Evolutionary conservation across 306 rosid species (phyloP).

Genomic region (Styphnolobium japonicum): DNA sequence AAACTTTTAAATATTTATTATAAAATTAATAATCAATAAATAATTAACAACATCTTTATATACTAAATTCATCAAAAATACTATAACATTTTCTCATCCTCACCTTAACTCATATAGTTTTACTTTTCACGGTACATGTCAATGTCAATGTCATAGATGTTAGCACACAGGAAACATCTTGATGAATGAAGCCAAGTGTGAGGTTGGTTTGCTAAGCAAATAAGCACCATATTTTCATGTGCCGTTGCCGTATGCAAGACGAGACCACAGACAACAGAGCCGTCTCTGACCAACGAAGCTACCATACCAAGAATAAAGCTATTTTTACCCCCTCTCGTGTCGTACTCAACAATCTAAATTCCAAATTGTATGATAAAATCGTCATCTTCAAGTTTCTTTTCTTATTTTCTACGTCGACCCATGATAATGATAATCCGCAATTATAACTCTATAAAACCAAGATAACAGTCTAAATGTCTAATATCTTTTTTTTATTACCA

Average conservation of each 20-base stretch:
- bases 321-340: neutral
- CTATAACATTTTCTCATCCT: no score
- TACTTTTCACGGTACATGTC: no score
- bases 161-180: neutral
- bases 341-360: slow-evolving; percentile 2
- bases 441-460: neutral
- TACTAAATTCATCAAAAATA: no score
- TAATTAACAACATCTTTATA: no score
- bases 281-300: slow-evolving; percentile 32
- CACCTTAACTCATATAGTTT: no score
- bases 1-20: no score
- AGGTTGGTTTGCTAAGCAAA: neutral
- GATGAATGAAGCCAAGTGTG: slow-evolving; percentile 14
- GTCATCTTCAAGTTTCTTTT: neutral
- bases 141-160: no score
- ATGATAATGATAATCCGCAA: slow-evolving; percentile 2
- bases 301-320: neutral
- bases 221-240: neutral
- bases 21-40: no score
- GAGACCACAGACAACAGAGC: slow-evolving; percentile 13
- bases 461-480: neutral
- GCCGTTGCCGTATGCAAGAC: slow-evolving; percentile 31
- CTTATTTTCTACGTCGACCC: slow-evolving; percentile 17
- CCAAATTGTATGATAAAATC: neutral
- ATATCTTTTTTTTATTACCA: neutral